These are phyloP conservation scores for Metschnikowia sp. DNA, from an alignment of 805 yeast genomes.

Conservation along the genomic window DNA sequence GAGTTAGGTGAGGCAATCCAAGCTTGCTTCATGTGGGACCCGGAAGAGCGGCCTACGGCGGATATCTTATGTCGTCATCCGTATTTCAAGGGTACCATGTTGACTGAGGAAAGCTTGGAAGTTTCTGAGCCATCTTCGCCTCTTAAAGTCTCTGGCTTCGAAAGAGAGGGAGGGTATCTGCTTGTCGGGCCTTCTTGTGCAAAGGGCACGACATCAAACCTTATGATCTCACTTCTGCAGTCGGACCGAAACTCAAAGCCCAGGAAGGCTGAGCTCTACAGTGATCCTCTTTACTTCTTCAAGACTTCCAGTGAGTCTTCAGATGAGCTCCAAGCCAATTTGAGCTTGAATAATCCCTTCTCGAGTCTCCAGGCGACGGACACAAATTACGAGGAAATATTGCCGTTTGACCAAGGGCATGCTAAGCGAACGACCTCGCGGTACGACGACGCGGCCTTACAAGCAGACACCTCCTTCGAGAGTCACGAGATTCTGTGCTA, in stretches of 20 bases:
- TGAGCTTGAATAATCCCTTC: constrained; percentile 5
- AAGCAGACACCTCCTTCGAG: constrained; percentile 13
- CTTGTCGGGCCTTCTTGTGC: not conserved
- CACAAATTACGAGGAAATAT: constrained; percentile 3
- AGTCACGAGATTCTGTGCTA: constrained; percentile 15
- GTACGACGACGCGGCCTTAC: constrained; percentile 8
- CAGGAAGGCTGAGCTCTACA: constrained; percentile 10
- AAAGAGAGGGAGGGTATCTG: constrained; percentile 1
- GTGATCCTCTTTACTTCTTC: constrained; percentile 10
- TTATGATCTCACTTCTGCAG: constrained; percentile 8
- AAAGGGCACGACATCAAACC: constrained; percentile 1
- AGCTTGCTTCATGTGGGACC: constrained; percentile 74
- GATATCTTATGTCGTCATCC: constrained; percentile 45
- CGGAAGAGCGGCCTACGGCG: constrained; percentile 57
- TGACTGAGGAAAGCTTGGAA: not conserved
- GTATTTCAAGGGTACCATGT: constrained; percentile 49
- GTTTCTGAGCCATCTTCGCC: constrained; percentile 7
- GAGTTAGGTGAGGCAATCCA: constrained; percentile 42
- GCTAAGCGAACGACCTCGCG: constrained; percentile 5
- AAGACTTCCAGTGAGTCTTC: constrained; percentile 11
- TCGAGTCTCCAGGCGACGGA: constrained; percentile 6
- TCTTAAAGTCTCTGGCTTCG: not conserved
- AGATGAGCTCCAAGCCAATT: constrained; percentile 2
- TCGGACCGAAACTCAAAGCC: constrained; percentile 10
- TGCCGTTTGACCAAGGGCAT: constrained; percentile 2